Base-by-base conservation (phyloP, 2,329 filamentous ascomycete genomes). In the Cercospora canescens region DNA sequence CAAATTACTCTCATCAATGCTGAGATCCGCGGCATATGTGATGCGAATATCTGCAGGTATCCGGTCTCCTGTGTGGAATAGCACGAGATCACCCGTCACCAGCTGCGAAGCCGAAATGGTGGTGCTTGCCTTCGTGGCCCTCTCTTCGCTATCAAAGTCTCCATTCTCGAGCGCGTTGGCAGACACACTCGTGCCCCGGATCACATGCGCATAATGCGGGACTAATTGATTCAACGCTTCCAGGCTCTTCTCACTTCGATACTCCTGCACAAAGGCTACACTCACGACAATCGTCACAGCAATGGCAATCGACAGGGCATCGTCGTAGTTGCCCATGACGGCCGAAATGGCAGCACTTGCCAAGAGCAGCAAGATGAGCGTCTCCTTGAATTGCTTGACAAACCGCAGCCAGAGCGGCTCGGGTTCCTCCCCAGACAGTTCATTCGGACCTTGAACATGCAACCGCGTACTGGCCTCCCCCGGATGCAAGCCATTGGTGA, bases 221-320 rank as follows among this genome's bases (percentile, higher is more conserved):
- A 99, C 94, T 28, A 99, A 83, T 73, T 95, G 92, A 76, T 91
- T 97, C 72, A 99, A 83, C 21, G 95, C 95, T 79, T 99, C 95
- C 71, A 99, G 88, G 2, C 94, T 98, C 80, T 99, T 96, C 78
- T 99, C 95, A 7, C 95, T 98, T 66, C 95, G 87, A 78, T 99
- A 99, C 80, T 99, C 95, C 77, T 99, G 95, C 60, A 98, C 88
- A 73, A 99, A 99, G 1, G 94, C 95, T 48, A 99, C 95, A 0
- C 91, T 91, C 26, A 99, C 94, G 6, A 99, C 95, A 72, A 99
- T 99, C 28, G 94, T 97, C 24, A 99, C 95, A 1, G 95, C 95
- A 34, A 97, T 89, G 0, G 94, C 91, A 75, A 99, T 99, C 79
- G 94, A 98, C 73, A 99, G 82, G 6, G 94, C 94, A 81, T 99